phyloP scores from a whole-genome alignment of 441 rosid species.

The Hypseocharis bilobata region DNA sequence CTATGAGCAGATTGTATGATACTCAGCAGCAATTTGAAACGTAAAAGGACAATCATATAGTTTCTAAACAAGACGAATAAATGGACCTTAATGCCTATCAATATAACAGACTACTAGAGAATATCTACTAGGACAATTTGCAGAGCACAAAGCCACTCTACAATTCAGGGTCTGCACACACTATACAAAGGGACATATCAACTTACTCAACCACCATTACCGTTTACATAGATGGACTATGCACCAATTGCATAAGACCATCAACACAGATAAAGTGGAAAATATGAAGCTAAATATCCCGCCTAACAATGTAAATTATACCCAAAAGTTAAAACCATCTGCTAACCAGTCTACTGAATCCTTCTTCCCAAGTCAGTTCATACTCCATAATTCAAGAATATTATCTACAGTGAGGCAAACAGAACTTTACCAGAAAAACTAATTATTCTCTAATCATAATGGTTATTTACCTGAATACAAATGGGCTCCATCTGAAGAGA shows the following conservation, averaged over 20 bases:
- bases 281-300: neutral
- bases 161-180: slow-evolving; percentile 2
- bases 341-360: neutral
- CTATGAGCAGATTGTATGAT: neutral
- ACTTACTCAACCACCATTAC: neutral
- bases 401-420: neutral
- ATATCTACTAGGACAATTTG: neutral
- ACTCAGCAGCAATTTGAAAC: neutral
- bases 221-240: neutral
- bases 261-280: neutral
- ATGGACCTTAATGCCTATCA: neutral
- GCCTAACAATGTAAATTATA: neutral
- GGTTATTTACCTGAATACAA: slow-evolving; percentile 60
- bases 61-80: neutral
- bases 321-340: neutral
- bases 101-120: neutral
- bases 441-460: slow-evolving; percentile 2
- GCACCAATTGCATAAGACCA: neutral
- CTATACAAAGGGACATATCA: neutral
- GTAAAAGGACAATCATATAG: no score
- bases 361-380: neutral
- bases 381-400: neutral
- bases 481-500: slow-evolving; percentile 93
- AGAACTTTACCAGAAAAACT: neutral
- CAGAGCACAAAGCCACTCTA: neutral